Conservation (phyloP, 768 basidiomycete species). For the Calocera cornea region DNA sequence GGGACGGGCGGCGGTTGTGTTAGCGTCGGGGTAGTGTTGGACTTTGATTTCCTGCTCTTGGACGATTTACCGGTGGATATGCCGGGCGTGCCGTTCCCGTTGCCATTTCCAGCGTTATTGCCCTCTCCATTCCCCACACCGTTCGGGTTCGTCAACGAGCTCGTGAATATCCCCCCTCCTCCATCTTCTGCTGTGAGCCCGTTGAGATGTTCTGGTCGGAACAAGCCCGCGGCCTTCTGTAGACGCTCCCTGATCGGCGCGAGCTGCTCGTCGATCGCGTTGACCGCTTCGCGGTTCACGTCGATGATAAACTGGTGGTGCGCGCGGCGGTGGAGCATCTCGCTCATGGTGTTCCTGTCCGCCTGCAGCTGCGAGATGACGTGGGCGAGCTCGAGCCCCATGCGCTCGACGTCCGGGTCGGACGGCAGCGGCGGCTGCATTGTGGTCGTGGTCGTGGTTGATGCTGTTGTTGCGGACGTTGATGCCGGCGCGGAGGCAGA, state of each 20-base stretch:
- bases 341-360: background rate
- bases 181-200: background rate
- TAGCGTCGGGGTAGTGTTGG: background rate
- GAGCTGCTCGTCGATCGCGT: background rate
- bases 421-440: background rate
- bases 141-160: background rate
- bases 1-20: background rate
- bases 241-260: background rate
- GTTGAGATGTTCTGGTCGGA: background rate
- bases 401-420: background rate
- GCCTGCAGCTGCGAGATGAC: background rate
- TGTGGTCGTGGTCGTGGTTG: background rate
- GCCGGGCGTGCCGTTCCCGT: background rate
- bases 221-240: background rate
- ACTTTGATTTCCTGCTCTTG: background rate
- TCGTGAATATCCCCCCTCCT: background rate
- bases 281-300: background rate
- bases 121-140: background rate
- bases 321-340: background rate
- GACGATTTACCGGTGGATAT: background rate
- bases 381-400: background rate
- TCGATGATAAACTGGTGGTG: background rate
- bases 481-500: constrained; percentile 6
- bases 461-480: constrained; percentile 3
- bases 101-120: background rate